Conservation (phyloP, 495 filamentous ascomycete genomes). For the Cetradonia linearis region DNA sequence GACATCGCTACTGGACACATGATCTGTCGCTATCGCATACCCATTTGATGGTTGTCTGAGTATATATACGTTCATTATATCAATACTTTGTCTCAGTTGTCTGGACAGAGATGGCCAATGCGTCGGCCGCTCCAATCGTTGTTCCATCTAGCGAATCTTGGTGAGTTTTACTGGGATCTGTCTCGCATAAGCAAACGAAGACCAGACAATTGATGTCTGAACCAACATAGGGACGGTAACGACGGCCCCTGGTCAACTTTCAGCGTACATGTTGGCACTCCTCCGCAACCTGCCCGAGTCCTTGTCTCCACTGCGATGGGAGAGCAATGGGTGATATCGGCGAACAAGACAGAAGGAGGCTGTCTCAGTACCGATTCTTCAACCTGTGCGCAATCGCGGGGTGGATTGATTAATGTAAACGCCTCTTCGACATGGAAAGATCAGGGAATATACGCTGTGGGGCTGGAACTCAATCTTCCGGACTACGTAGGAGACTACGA, state of each 20-base stretch:
- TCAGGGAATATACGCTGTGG: constrained; percentile 33
- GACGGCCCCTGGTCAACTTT: constrained; percentile 37
- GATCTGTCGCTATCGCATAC: constrained; percentile 1
- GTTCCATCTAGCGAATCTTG: constrained; percentile 23
- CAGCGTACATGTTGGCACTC: constrained; percentile 31
- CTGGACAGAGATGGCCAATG: constrained; percentile 11
- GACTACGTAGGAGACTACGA: constrained; percentile 35
- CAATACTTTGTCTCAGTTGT: neutral
- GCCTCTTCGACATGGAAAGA: constrained; percentile 41
- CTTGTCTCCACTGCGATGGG: constrained; percentile 28
- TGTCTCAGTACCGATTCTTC: constrained; percentile 28
- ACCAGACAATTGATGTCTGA: neutral
- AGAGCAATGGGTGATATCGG: constrained; percentile 29
- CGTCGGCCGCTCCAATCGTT: constrained; percentile 17
- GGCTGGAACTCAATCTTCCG: constrained; percentile 34
- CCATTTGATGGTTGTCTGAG: neutral
- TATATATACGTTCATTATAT: neutral
- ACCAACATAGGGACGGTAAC: constrained; percentile 30
- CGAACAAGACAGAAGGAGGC: constrained; percentile 28
- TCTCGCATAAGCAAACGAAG: constrained; percentile 1
- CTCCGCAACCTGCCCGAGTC: constrained; percentile 31
- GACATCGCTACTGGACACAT: neutral
- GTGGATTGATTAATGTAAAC: constrained; percentile 39
- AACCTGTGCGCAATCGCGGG: constrained; percentile 40
- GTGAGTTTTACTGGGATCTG: constrained; percentile 10